A percentile compares a stretch with the other conserved stretches of the same genome.
phyloP scores from a whole-genome alignment of 768 basidiomycete genomes.

The Dioszegia hungarica region DNA sequence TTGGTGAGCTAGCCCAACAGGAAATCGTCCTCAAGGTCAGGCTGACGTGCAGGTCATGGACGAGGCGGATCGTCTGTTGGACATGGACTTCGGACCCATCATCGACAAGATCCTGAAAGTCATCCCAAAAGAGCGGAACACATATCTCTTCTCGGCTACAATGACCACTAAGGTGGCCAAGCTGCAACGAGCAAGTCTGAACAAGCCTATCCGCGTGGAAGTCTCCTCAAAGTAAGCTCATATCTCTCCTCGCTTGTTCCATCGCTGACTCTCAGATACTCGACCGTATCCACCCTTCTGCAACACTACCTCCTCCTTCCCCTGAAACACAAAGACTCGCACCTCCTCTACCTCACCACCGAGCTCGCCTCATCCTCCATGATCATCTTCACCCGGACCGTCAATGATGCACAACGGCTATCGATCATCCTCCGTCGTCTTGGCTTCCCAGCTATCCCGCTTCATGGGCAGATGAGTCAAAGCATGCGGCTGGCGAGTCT shows the following conservation, averaged over 20 bases:
- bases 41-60: slow-evolving; percentile 71
- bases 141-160: slow-evolving; percentile 94
- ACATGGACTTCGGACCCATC: slow-evolving; percentile 92
- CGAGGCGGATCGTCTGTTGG: slow-evolving; percentile 89
- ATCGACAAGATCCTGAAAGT: slow-evolving; percentile 96
- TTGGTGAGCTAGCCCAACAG: slow-evolving; percentile 57
- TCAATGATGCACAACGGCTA: slow-evolving; percentile 83
- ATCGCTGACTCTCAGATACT: slow-evolving; percentile 64
- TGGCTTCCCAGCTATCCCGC: slow-evolving; percentile 88
- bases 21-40: neutral
- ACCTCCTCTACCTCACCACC: slow-evolving; percentile 83
- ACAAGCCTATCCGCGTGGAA: slow-evolving; percentile 88
- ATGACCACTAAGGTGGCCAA: slow-evolving; percentile 99
- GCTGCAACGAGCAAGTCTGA: slow-evolving; percentile 85
- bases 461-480: slow-evolving; percentile 92
- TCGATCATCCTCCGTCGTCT: slow-evolving; percentile 83
- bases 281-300: slow-evolving; percentile 81
- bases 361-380: slow-evolving; percentile 85
- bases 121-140: slow-evolving; percentile 88
- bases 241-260: slow-evolving; percentile 51
- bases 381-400: slow-evolving; percentile 94
- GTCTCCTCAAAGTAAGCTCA: slow-evolving; percentile 77
- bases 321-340: slow-evolving; percentile 81
- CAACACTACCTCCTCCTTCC: slow-evolving; percentile 96
- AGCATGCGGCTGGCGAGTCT: slow-evolving; percentile 88